These are phyloP conservation scores for Ophiostoma sp. DNA, from an alignment of 2,329 filamentous ascomycete genomes.

Conservation along the genomic window DNA sequence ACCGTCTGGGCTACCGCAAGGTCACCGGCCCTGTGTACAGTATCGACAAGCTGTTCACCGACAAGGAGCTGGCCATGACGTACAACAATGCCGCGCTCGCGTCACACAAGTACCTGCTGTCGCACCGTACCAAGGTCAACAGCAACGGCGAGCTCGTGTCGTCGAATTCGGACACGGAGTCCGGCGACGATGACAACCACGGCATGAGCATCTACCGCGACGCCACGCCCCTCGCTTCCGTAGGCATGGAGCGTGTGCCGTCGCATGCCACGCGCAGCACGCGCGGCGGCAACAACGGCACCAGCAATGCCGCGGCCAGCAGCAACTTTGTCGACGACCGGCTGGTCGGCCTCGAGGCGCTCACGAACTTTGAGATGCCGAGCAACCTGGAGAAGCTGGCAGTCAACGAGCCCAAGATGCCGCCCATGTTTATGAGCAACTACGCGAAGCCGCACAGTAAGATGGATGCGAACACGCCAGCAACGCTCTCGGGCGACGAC, in stretches of 20 bases:
- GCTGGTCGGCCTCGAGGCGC: slow-evolving; percentile 54
- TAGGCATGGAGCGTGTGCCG: slow-evolving; percentile 57
- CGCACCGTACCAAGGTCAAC: slow-evolving; percentile 48
- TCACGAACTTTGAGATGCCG: slow-evolving; percentile 54
- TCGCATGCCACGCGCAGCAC: slow-evolving; percentile 61
- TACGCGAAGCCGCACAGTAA: slow-evolving; percentile 55
- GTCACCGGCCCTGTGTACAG: slow-evolving; percentile 58
- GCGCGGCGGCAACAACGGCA: slow-evolving; percentile 44
- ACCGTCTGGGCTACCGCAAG: slow-evolving; percentile 51
- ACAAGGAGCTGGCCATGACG: slow-evolving; percentile 61
- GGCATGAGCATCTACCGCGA: slow-evolving; percentile 40
- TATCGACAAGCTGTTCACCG: slow-evolving; percentile 65
- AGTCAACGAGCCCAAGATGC: slow-evolving; percentile 53
- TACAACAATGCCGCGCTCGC: slow-evolving; percentile 59
- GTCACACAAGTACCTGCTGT: slow-evolving; percentile 56
- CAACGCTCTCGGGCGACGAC: slow-evolving; percentile 47
- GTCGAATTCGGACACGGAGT: slow-evolving; percentile 50
- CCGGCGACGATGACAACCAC: slow-evolving; percentile 45
- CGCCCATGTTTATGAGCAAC: slow-evolving; percentile 51
- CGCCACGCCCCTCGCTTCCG: slow-evolving; percentile 32
- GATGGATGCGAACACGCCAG: slow-evolving; percentile 52
- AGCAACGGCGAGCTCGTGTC: slow-evolving; percentile 46
- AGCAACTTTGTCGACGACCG: slow-evolving; percentile 52
- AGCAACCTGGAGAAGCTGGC: slow-evolving; percentile 54
- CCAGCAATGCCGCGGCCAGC: slow-evolving; percentile 37